These are phyloP conservation scores for Sequoia sempervirens DNA, from an alignment of 75 land plant species.

Conservation along the genomic window DNA sequence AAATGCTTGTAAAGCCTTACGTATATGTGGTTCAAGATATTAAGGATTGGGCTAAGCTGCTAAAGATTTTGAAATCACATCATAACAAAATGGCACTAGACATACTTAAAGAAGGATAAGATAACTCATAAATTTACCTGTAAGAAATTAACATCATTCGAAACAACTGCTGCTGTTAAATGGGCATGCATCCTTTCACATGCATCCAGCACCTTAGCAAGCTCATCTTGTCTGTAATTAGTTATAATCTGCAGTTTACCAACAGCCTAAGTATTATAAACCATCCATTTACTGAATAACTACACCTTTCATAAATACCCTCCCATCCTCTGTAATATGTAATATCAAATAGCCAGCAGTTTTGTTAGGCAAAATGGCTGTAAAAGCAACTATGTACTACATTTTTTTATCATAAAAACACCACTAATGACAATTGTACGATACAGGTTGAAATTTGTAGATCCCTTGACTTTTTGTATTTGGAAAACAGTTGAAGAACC, in stretches of 20 bases:
- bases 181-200: constrained; percentile 97
- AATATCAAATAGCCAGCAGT: not conserved
- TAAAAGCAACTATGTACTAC: not conserved
- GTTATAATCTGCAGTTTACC: constrained; percentile 62
- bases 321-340: not conserved
- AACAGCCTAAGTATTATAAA: not conserved
- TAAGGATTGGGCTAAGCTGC: not conserved
- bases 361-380: not conserved
- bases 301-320: not conserved
- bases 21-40: not conserved
- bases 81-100: not conserved
- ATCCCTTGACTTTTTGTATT: not conserved
- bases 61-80: not conserved
- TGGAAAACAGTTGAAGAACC: not conserved
- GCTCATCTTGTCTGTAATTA: constrained; percentile 65
- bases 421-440: not conserved
- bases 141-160: constrained; percentile 76
- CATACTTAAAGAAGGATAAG: not conserved
- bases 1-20: not conserved
- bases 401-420: not conserved
- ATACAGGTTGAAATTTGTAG: not conserved
- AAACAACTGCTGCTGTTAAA: constrained; percentile 98
- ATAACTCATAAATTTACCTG: constrained; percentile 38
- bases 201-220: constrained; percentile 71
- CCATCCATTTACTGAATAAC: not conserved